These are phyloP conservation scores for Pelagomonas calceolata DNA, from an alignment of 108 stramenopile species.

Conservation along the genomic window DNA sequence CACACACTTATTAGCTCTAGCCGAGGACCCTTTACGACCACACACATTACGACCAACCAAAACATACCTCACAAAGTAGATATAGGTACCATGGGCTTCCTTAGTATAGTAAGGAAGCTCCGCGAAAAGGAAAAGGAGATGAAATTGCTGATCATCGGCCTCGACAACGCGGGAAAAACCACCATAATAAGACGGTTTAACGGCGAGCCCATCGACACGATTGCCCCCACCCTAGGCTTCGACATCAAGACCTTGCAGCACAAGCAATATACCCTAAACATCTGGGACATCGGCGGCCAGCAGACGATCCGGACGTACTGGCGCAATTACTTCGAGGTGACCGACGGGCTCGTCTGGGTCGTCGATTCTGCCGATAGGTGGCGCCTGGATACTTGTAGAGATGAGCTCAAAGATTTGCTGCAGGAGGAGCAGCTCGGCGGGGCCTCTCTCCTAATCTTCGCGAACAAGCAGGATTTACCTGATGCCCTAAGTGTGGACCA, in stretches of 20 bases:
- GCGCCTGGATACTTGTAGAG: slow-evolving; percentile 66
- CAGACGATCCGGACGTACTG: slow-evolving; percentile 97
- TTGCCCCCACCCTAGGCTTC: slow-evolving; percentile 94
- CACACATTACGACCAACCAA: too few relatives aligned
- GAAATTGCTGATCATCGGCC: slow-evolving; percentile 83
- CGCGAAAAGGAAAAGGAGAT: slow-evolving; percentile 95
- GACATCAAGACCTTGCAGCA: slow-evolving; percentile 91
- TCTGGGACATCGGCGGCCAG: slow-evolving; percentile 99
- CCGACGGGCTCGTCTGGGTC: slow-evolving; percentile 97
- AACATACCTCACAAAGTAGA: too few relatives aligned
- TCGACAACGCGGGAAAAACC: slow-evolving; percentile 92
- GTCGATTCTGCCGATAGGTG: slow-evolving; percentile 78
- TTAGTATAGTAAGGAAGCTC: slow-evolving; percentile 57
- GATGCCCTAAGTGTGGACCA: slow-evolving; percentile 66
- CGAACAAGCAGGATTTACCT: slow-evolving; percentile 93
- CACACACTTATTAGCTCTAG: too few relatives aligned
- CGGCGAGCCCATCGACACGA: slow-evolving; percentile 80
- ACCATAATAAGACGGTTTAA: slow-evolving; percentile 81
- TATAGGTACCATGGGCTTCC: slow-evolving; percentile 14
- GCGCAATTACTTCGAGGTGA: slow-evolving; percentile 97
- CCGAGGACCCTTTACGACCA: too few relatives aligned
- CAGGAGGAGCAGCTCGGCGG: slow-evolving; percentile 93
- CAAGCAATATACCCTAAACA: slow-evolving; percentile 52
- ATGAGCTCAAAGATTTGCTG: slow-evolving; percentile 70
- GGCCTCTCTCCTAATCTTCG: slow-evolving; percentile 84